Base-by-base conservation (phyloP, 164 flowering plant genomes). In the Euptelea pleiosperma region DNA sequence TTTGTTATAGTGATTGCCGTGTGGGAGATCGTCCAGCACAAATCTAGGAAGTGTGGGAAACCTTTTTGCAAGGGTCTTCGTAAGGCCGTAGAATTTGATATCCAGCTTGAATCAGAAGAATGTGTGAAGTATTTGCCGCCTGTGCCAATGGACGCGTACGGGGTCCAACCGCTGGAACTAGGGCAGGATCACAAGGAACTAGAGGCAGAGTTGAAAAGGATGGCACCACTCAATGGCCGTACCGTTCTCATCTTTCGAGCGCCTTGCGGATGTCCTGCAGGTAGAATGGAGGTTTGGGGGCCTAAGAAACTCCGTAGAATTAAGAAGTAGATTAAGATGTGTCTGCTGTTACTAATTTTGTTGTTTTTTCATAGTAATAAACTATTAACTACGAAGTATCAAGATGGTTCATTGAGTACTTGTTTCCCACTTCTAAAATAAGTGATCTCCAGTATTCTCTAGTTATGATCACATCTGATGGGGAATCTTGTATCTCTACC, bases 241-340 rank as follows among this genome's bases (percentile, higher is more conserved):
- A 74, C 84, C 4, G 83, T 82, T 56, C 82, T 82, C 7, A 72
- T 79, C 39, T 82, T 82, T 51, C 70, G 84, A 39, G 75, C 80
- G 8, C 78, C 78, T 41, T 82, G 86, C 58, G 86, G 84, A 47
- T 82, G 84, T 43, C 79, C 82, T 18, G 72, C 67, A 2, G 80
- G 82, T 52, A 73, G 81, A 64, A 67, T 82, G 87, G 84, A 77
- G 76, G 87, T 77, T 66, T 79, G 82, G 83, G 87, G 87, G 25
- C 73, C 77, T 35, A 79, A 72, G 56, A 73, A 67, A 66, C 45
- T 68, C 10, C 77, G 87, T 55, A 71, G 78, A 53, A 57, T 77
- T 59, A 82, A 79, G 62, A 82, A 77, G 66, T 82, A 75, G 68
- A 22, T 56, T 25, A 43, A 30, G 33, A 18, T 41, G 11, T 15